phyloP scores from a whole-genome alignment of 495 filamentous ascomycete genomes.

The Neurospora tetraspora region DNA sequence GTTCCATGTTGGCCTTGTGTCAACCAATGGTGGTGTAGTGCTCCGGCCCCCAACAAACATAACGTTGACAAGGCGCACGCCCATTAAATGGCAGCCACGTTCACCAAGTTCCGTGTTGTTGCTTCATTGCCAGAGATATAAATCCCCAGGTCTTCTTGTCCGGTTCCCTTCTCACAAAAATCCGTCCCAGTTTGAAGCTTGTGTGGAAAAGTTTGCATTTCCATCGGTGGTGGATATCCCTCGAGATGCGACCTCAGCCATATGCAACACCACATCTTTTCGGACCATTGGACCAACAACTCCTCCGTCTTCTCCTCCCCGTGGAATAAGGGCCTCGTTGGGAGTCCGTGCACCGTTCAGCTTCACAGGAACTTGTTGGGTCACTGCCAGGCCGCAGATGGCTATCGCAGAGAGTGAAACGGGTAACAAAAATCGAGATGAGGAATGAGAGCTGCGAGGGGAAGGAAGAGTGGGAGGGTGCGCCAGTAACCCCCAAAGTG shows the following conservation, averaged over 20 bases:
- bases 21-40: slow-evolving; percentile 10
- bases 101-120: slow-evolving; percentile 11
- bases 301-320: background rate
- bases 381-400: slow-evolving; percentile 14
- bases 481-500: slow-evolving; percentile 4
- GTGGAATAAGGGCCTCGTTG: background rate
- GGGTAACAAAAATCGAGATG: slow-evolving; percentile 12
- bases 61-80: background rate
- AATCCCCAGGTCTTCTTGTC: slow-evolving; percentile 7
- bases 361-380: slow-evolving; percentile 5
- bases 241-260: background rate
- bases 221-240: background rate
- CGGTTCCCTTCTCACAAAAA: background rate
- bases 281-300: background rate
- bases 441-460: slow-evolving; percentile 4
- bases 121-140: slow-evolving; percentile 12
- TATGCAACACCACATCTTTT: background rate
- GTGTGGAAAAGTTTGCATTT: background rate
- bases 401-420: slow-evolving; percentile 9
- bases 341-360: slow-evolving; percentile 5
- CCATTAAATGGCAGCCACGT: slow-evolving; percentile 24
- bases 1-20: background rate
- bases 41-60: background rate
- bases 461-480: slow-evolving; percentile 2
- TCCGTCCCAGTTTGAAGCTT: background rate